phyloP scores from a whole-genome alignment of 2,329 filamentous ascomycete species.

The Hyphodiscus sp. region DNA sequence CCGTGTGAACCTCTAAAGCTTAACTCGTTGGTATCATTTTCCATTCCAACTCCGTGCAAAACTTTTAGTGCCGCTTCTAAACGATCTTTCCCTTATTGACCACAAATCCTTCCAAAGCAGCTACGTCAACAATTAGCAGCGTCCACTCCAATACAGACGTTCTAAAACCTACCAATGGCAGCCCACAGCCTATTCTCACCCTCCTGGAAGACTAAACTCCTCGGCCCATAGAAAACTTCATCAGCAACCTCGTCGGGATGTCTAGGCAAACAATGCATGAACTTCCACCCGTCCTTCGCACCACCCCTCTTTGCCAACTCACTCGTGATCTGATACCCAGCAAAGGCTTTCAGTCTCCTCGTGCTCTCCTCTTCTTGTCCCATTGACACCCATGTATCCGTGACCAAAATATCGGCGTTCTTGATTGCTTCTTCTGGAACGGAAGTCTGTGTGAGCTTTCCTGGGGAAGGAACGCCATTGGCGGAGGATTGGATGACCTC shows the following conservation, averaged over 20 bases:
- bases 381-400: constrained; percentile 98
- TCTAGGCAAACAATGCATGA: constrained; percentile 96
- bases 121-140: constrained; percentile 32
- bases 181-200: constrained; percentile 94
- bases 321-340: constrained; percentile 84
- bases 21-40: background rate
- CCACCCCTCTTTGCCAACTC: constrained; percentile 78
- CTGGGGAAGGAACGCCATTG: constrained; percentile 48
- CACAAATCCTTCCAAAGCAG: constrained; percentile 80
- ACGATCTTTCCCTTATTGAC: constrained; percentile 83
- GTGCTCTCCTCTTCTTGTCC: constrained; percentile 83
- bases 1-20: background rate
- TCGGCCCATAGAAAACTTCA: constrained; percentile 83
- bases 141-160: background rate
- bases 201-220: constrained; percentile 86
- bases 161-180: constrained; percentile 57
- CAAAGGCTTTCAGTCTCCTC: constrained; percentile 73
- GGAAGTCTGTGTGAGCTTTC: constrained; percentile 67
- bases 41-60: background rate
- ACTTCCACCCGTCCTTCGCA: constrained; percentile 86
- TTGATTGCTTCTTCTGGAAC: constrained; percentile 79
- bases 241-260: constrained; percentile 91
- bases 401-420: constrained; percentile 83
- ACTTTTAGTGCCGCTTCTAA: constrained; percentile 5
- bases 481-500: constrained; percentile 62